phyloP scores from a whole-genome alignment of 192 early-diverging fungal genomes.

The Backusella westeae region DNA sequence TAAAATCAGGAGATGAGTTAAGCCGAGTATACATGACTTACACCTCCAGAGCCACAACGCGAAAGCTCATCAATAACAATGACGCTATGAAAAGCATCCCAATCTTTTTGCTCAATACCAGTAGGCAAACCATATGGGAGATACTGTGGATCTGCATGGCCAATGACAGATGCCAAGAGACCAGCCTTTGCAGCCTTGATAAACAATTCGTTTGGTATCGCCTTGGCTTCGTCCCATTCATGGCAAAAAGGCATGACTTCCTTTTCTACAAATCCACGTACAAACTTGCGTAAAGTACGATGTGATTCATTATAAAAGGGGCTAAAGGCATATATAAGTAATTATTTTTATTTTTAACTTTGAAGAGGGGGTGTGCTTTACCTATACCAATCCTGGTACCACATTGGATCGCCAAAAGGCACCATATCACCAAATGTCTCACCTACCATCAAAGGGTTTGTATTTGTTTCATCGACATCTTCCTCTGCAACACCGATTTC shows the following conservation, averaged over 20 bases:
- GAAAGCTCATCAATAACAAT: constrained; percentile 79
- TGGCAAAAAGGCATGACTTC: constrained; percentile 73
- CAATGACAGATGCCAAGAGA: constrained; percentile 64
- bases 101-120: constrained; percentile 53
- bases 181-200: constrained; percentile 73
- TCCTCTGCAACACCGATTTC: constrained; percentile 49
- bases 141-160: constrained; percentile 32
- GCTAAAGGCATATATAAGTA: constrained; percentile 21
- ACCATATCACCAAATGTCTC: constrained; percentile 70
- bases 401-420: constrained; percentile 79
- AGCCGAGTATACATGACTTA: constrained; percentile 46
- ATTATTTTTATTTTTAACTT: background rate
- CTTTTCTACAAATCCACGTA: constrained; percentile 76
- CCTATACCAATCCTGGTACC: constrained; percentile 46
- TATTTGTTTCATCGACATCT: constrained; percentile 35
- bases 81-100: constrained; percentile 68
- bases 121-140: constrained; percentile 41
- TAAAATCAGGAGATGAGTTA: constrained; percentile 17
- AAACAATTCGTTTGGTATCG: constrained; percentile 70
- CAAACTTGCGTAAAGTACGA: constrained; percentile 53
- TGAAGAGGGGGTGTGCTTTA: background rate
- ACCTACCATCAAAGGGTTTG: constrained; percentile 38
- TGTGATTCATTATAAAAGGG: constrained; percentile 84
- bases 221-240: constrained; percentile 85
- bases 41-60: constrained; percentile 79